Conservation (phyloP, 257 asterid genomes). For the Jacaranda copaia region DNA sequence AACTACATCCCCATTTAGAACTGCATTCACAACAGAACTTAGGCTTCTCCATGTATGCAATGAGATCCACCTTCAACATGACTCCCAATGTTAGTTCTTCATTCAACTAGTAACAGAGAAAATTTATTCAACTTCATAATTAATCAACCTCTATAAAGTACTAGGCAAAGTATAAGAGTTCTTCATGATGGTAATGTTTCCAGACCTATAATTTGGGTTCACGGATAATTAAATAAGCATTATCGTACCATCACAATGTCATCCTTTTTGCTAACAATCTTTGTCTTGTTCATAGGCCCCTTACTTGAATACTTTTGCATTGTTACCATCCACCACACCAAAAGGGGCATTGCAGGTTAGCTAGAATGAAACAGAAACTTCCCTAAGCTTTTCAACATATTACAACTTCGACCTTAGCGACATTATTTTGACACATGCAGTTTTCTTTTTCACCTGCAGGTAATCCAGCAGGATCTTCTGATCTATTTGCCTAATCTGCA, state of each 20-base stretch:
- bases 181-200: conserved; percentile 26
- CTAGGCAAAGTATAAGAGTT: not conserved
- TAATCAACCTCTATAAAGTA: conserved; percentile 15
- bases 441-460: conserved; percentile 63
- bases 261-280: conserved; percentile 82
- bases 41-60: conserved; percentile 95
- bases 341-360: not conserved
- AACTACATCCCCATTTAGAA: conserved; percentile 87
- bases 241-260: conserved; percentile 84
- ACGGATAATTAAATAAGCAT: conserved; percentile 75
- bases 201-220: conserved; percentile 95
- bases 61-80: conserved; percentile 85
- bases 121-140: not conserved
- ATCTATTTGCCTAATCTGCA: conserved; percentile 61
- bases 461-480: conserved; percentile 59
- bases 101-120: conserved; percentile 8
- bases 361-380: not conserved
- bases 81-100: conserved; percentile 44
- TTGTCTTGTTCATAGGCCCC: conserved; percentile 96
- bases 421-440: conserved; percentile 79
- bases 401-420: conserved; percentile 97
- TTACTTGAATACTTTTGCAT: conserved; percentile 52
- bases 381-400: conserved; percentile 45
- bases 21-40: conserved; percentile 98
- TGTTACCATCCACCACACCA: conserved; percentile 25